phyloP scores from a whole-genome alignment of 257 asterid genomes.

The Solanum tacnaense region DNA sequence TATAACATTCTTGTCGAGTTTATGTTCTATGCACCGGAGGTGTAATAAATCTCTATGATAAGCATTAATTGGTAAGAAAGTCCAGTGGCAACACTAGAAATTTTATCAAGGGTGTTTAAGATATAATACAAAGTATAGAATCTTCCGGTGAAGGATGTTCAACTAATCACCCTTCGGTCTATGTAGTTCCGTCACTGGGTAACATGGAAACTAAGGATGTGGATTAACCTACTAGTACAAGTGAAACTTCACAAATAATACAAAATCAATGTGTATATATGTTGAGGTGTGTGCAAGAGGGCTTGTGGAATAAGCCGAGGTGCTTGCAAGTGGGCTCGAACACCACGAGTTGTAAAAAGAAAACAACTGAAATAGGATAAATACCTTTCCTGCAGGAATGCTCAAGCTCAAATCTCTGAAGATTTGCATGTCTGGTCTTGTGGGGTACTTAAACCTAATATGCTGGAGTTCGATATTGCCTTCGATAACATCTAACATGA shows the following conservation, averaged over 20 bases:
- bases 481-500: slow-evolving; percentile 19
- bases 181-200: background rate
- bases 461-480: slow-evolving; percentile 49
- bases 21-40: background rate
- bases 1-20: background rate
- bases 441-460: slow-evolving; percentile 53
- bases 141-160: background rate
- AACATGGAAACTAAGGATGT: background rate
- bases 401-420: slow-evolving; percentile 43
- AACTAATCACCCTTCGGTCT: background rate
- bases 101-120: background rate
- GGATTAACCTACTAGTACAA: background rate
- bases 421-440: slow-evolving; percentile 49
- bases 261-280: background rate
- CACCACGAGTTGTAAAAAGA: background rate
- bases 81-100: background rate
- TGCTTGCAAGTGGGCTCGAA: background rate
- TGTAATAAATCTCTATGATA: background rate
- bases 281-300: background rate
- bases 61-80: background rate
- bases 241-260: background rate
- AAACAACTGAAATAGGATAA: background rate
- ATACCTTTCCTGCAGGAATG: slow-evolving; percentile 45
- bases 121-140: background rate
- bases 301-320: background rate